A percentile compares a stretch with the other conserved stretches of the same genome.
phyloP scores from a whole-genome alignment of 1,139 yeast genomes.

The Spencermartinsiella ligniputridi region DNA sequence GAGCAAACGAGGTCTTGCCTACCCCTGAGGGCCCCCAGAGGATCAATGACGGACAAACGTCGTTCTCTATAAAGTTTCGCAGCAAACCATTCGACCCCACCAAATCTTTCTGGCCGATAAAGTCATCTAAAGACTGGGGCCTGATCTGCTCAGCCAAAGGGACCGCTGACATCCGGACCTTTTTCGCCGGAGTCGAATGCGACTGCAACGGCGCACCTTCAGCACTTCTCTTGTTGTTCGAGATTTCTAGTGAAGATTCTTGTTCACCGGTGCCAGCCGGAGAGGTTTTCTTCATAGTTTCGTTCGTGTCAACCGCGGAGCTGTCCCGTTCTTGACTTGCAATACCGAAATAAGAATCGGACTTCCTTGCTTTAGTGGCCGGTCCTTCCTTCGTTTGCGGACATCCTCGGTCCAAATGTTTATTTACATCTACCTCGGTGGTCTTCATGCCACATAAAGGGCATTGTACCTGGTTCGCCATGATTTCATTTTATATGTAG shows the following conservation, averaged over 20 bases:
- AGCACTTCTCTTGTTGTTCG: background rate
- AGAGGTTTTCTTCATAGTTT: background rate
- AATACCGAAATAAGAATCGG: background rate
- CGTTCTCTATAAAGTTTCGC: slow-evolving; percentile 57
- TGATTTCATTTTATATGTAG: background rate
- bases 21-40: slow-evolving; percentile 96
- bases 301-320: background rate
- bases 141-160: slow-evolving; percentile 87
- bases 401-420: slow-evolving; percentile 38
- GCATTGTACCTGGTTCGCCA: slow-evolving; percentile 22
- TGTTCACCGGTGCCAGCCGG: background rate
- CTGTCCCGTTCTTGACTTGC: background rate
- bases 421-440: slow-evolving; percentile 30
- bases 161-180: slow-evolving; percentile 2
- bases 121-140: slow-evolving; percentile 70
- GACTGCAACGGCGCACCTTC: background rate
- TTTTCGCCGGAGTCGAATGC: background rate
- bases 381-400: slow-evolving; percentile 10
- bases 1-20: slow-evolving; percentile 80
- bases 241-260: background rate
- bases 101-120: slow-evolving; percentile 80
- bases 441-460: slow-evolving; percentile 35
- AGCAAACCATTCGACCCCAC: slow-evolving; percentile 72
- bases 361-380: background rate
- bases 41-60: slow-evolving; percentile 70